These are phyloP conservation scores for Dimocarpus longan DNA, from an alignment of 345 rosid species.

Conservation along the genomic window DNA sequence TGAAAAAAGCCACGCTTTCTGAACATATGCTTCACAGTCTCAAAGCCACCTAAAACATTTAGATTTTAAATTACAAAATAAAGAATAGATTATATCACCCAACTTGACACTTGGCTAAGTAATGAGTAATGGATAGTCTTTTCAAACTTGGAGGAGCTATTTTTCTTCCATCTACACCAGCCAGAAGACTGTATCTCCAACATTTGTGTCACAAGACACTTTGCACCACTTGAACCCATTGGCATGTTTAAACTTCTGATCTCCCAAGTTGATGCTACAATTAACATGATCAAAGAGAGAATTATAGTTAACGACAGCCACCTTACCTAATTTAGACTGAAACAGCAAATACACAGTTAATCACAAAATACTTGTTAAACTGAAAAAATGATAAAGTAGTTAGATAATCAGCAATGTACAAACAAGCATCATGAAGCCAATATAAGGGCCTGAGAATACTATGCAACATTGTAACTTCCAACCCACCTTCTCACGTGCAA, in stretches of 20 bases:
- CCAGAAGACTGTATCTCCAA: slow-evolving; percentile 74
- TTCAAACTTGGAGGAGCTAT: slow-evolving; percentile 75
- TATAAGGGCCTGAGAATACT: background rate
- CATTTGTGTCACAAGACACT: slow-evolving; percentile 82
- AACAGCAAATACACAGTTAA: background rate
- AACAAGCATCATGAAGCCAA: background rate
- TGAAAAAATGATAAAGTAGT: background rate
- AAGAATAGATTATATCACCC: slow-evolving; percentile 15
- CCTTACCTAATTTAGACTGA: background rate
- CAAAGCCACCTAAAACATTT: slow-evolving; percentile 5
- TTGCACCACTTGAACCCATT: slow-evolving; percentile 55
- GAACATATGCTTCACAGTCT: slow-evolving; percentile 9
- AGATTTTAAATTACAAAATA: slow-evolving; percentile 4
- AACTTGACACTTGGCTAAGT: slow-evolving; percentile 88
- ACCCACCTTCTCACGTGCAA: background rate
- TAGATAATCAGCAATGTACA: background rate
- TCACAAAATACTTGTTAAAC: slow-evolving; percentile 7
- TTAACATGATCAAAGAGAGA: slow-evolving; percentile 16
- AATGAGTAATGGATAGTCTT: slow-evolving; percentile 77
- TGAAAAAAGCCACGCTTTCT: background rate
- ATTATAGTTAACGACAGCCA: background rate
- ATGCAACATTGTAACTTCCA: background rate
- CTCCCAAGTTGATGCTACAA: slow-evolving; percentile 96
- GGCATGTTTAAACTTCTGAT: slow-evolving; percentile 62
- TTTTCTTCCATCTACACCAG: slow-evolving; percentile 83